A percentile compares a stretch with the other conserved stretches of the same genome.
These are phyloP conservation scores for Polygonum aviculare DNA, from an alignment of 148 eudicot genomes.

Conservation along the genomic window DNA sequence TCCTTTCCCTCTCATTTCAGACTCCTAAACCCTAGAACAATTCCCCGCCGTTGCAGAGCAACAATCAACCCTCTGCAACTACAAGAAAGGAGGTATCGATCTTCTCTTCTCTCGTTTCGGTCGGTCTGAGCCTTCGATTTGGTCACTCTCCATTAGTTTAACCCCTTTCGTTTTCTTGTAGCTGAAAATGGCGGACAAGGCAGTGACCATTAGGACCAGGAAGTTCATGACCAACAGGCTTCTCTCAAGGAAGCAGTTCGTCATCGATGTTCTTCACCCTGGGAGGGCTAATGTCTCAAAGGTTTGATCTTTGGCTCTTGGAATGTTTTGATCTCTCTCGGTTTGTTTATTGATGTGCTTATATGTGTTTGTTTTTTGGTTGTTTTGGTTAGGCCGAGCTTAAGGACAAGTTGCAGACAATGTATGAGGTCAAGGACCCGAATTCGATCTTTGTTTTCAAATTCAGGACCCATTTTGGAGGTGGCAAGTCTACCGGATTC, in stretches of 20 bases:
- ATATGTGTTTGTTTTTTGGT: neutral
- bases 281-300: conserved; percentile 80
- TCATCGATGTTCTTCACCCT: conserved; percentile 84
- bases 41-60: conserved; percentile 7
- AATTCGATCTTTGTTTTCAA: conserved; percentile 73
- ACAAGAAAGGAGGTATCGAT: neutral
- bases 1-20: neutral
- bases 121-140: neutral
- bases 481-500: conserved; percentile 85
- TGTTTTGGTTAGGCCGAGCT: conserved; percentile 42
- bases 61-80: neutral
- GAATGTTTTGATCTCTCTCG: neutral
- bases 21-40: neutral
- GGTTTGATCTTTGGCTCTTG: conserved; percentile 23
- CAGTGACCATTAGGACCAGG: conserved; percentile 70
- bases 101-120: neutral
- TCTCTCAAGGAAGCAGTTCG: conserved; percentile 75
- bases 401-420: conserved; percentile 66
- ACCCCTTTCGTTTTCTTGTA: neutral
- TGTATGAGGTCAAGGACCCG: conserved; percentile 62
- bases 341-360: neutral
- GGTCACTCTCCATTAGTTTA: neutral
- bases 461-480: conserved; percentile 87
- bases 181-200: conserved; percentile 61
- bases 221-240: conserved; percentile 88